Conservation (phyloP, 1,284 basidiomycete genomes). For the Ceratorhiza oryzae-sativae region DNA sequence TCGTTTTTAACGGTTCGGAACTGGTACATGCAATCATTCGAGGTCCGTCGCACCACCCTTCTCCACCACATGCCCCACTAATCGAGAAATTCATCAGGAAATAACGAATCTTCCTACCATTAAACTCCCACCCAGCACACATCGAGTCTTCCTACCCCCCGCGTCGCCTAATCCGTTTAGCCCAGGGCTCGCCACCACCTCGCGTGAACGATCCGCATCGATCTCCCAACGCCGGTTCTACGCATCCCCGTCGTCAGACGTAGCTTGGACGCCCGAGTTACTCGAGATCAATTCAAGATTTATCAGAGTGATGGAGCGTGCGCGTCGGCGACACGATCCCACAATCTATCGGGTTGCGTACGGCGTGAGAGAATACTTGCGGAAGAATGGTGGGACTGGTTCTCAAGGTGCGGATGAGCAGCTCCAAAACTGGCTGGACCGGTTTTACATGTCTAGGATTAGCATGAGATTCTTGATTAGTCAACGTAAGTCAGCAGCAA, state of each 20-base stretch:
- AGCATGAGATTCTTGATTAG: slow-evolving; percentile 38
- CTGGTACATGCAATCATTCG: slow-evolving; percentile 34
- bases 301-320: slow-evolving; percentile 30
- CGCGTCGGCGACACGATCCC: slow-evolving; percentile 34
- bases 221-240: slow-evolving; percentile 31
- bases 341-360: slow-evolving; percentile 34
- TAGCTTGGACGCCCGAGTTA: slow-evolving; percentile 24
- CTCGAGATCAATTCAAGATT: slow-evolving; percentile 35
- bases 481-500: slow-evolving; percentile 16
- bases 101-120: slow-evolving; percentile 32
- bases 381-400: slow-evolving; percentile 15
- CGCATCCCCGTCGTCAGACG: slow-evolving; percentile 15
- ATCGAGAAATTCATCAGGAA: not conserved
- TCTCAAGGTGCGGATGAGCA: slow-evolving; percentile 35
- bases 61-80: not conserved
- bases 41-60: not conserved
- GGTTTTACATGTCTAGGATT: slow-evolving; percentile 36
- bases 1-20: slow-evolving; percentile 28
- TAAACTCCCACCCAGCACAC: slow-evolving; percentile 32
- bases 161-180: slow-evolving; percentile 31
- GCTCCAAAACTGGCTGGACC: slow-evolving; percentile 35
- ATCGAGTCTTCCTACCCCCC: slow-evolving; percentile 30
- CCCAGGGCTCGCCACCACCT: not conserved
- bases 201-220: not conserved
- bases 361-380: slow-evolving; percentile 31